Percentiles rank a stretch among this genome's conserved stretches.
Evolutionary conservation across 257 asterid genomes (phyloP).

Genomic region (Scutellaria galericulata): DNA sequence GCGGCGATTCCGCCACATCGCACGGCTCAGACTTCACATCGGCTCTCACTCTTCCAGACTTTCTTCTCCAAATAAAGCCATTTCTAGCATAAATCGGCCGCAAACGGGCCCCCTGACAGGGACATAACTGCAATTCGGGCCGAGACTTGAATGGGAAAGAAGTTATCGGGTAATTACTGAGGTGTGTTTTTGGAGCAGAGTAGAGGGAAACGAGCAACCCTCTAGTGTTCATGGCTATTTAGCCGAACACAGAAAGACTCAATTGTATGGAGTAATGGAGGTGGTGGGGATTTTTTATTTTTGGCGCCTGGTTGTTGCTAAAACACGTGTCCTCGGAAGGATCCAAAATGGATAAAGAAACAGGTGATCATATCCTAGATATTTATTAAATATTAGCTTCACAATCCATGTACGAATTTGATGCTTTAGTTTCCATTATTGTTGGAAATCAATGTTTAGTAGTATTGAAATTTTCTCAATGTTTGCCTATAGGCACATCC

Average conservation of each 20-base stretch:
- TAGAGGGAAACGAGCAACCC: conserved; percentile 54
- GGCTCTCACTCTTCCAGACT: conserved; percentile 55
- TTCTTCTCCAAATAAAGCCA: conserved; percentile 37
- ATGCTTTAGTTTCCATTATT: no score
- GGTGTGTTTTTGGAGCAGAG: conserved; percentile 61
- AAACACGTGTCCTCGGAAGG: conserved; percentile 32
- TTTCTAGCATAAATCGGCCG: conserved; percentile 15
- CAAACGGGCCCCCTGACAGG: conserved; percentile 23
- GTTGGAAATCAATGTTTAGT: no score
- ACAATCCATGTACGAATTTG: no score
- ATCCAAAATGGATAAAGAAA: conserved; percentile 21
- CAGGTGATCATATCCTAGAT: not conserved
- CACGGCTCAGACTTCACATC: conserved; percentile 69
- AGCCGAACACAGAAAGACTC: conserved; percentile 26
- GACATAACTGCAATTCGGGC: conserved; percentile 33
- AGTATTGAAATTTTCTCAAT: no score
- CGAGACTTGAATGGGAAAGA: conserved; percentile 22
- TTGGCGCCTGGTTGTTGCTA: conserved; percentile 25
- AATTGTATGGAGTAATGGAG: conserved; percentile 6
- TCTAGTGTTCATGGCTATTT: conserved; percentile 67
- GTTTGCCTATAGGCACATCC: no score
- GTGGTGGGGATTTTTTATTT: not conserved
- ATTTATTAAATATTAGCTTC: no score
- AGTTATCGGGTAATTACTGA: conserved; percentile 24
- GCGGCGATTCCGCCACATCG: conserved; percentile 53